Conservation (phyloP, 139 green algal species). For the Chloropicon primus region DNA sequence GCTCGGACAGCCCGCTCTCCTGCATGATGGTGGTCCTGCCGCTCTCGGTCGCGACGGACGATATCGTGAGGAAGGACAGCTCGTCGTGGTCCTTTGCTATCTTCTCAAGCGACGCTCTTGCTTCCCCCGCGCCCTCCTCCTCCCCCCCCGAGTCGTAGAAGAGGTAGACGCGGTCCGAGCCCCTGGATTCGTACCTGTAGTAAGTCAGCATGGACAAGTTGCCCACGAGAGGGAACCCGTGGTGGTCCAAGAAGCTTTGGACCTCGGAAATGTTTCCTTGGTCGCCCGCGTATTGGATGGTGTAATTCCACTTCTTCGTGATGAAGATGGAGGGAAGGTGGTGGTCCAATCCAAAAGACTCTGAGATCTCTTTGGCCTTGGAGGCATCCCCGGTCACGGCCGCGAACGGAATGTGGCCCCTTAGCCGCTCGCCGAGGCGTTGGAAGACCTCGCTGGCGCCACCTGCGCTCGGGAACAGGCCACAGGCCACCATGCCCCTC, state of each 20-base stretch:
- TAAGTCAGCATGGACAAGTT: slow-evolving; percentile 17
- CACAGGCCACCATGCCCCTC: slow-evolving; percentile 5
- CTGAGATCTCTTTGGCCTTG: not conserved
- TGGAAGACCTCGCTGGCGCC: not conserved
- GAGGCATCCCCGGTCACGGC: not conserved
- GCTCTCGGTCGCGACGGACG: slow-evolving; percentile 1
- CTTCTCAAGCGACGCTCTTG: not conserved
- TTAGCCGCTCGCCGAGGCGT: not conserved
- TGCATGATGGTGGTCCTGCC: slow-evolving; percentile 8
- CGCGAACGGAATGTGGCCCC: slow-evolving; percentile 3
- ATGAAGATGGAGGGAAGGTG: slow-evolving; percentile 7
- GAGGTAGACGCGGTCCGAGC: slow-evolving; percentile 2
- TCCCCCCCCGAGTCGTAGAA: slow-evolving; percentile 10
- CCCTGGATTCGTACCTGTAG: slow-evolving; percentile 11
- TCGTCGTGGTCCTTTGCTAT: slow-evolving; percentile 3
- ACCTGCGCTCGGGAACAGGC: not conserved
- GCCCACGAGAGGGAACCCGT: slow-evolving; percentile 16
- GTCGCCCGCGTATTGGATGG: slow-evolving; percentile 5
- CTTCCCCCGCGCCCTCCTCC: not conserved
- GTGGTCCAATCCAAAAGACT: slow-evolving; percentile 8
- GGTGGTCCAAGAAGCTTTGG: slow-evolving; percentile 6
- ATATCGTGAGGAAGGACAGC: slow-evolving; percentile 8
- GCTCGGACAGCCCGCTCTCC: slow-evolving; percentile 2
- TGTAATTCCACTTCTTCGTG: slow-evolving; percentile 6
- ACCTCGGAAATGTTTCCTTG: not conserved